Evolutionary conservation across 129 eudicot species (phyloP).

Genomic region (Dittrichia graveolens): DNA sequence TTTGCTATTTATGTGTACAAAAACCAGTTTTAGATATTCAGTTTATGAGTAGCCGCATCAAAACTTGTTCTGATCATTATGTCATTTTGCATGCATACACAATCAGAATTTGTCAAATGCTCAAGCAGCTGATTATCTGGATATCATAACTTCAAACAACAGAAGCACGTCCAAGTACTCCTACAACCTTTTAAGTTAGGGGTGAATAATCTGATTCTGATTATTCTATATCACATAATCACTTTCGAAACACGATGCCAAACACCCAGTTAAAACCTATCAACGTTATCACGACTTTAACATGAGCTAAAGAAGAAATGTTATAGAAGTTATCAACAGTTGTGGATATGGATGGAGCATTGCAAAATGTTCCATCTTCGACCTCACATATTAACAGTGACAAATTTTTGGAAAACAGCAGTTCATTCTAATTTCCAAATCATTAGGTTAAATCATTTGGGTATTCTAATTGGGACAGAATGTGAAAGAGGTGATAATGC

Average conservation of each 20-base stretch:
- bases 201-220: neutral
- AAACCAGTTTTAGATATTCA: neutral
- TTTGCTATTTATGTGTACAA: too few relatives aligned
- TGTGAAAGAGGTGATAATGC: slow-evolving; percentile 2
- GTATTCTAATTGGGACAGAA: slow-evolving; percentile 4
- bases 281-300: slow-evolving; percentile 2
- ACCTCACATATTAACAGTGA: slow-evolving; percentile 13
- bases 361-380: slow-evolving; percentile 1
- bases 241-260: slow-evolving; percentile 6
- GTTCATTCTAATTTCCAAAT: neutral
- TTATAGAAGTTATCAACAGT: neutral
- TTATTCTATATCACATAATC: slow-evolving; percentile 5
- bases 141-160: too few relatives aligned
- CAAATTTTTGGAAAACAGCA: neutral
- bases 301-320: neutral
- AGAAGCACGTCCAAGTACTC: neutral
- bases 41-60: neutral
- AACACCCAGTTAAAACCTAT: neutral
- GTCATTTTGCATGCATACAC: neutral
- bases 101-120: neutral
- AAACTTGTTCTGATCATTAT: neutral
- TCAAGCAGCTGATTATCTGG: neutral
- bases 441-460: neutral
- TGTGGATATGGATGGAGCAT: neutral
- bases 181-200: neutral